Conservation (phyloP, 2,329 filamentous ascomycete species). For the Sporothrix phasma region DNA sequence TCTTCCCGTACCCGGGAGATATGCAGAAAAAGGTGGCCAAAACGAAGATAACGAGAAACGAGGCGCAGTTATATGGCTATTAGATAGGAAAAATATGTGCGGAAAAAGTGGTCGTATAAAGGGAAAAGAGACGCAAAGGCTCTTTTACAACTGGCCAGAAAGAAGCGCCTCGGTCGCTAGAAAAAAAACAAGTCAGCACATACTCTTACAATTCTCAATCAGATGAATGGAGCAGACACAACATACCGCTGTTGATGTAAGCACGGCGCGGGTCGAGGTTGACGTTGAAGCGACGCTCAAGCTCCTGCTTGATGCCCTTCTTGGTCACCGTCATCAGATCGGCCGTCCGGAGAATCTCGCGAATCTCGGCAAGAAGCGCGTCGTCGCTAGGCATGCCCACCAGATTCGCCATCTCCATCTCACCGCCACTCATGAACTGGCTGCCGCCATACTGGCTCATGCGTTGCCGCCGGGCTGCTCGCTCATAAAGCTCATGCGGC, state of each 20-base stretch:
- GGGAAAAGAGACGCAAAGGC: background rate
- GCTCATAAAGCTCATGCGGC: slow-evolving; percentile 68
- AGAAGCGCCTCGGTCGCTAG: slow-evolving; percentile 68
- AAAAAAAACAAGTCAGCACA: background rate
- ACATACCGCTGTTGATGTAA: slow-evolving; percentile 88
- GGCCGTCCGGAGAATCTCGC: slow-evolving; percentile 81
- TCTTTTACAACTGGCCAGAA: slow-evolving; percentile 58
- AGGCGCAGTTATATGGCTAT: background rate
- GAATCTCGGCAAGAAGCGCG: slow-evolving; percentile 81
- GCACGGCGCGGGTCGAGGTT: slow-evolving; percentile 77
- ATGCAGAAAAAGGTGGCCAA: slow-evolving; percentile 10
- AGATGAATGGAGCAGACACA: slow-evolving; percentile 1
- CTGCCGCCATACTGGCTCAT: slow-evolving; percentile 52
- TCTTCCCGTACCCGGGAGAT: slow-evolving; percentile 14
- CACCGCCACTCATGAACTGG: slow-evolving; percentile 43
- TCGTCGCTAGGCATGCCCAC: slow-evolving; percentile 77
- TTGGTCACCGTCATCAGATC: slow-evolving; percentile 98
- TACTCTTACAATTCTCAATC: background rate
- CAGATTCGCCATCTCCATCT: slow-evolving; percentile 67
- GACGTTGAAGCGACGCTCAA: slow-evolving; percentile 84
- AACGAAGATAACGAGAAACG: background rate
- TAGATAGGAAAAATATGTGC: slow-evolving; percentile 6
- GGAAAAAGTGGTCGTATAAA: background rate
- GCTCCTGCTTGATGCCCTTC: slow-evolving; percentile 91
- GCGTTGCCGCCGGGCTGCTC: slow-evolving; percentile 47